phyloP scores from a whole-genome alignment of 805 yeast species.

The Debaryomyces hansenii region DNA sequence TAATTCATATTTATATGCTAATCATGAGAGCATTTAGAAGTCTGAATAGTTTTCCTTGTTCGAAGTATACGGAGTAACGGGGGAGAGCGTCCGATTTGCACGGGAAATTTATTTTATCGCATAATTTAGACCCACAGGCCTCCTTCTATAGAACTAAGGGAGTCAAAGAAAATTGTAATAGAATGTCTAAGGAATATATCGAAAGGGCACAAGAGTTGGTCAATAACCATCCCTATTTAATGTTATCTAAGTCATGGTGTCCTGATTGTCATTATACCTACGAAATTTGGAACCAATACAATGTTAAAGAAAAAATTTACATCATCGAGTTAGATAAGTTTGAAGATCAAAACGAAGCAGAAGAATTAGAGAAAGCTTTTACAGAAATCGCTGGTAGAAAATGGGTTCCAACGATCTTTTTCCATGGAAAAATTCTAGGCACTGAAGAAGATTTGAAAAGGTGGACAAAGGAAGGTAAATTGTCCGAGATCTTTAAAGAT shows the following conservation, averaged over 20 bases:
- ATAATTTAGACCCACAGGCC: no score
- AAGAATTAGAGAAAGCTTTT: constrained; percentile 53
- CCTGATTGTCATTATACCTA: constrained; percentile 73
- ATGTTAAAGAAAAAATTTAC: constrained; percentile 48
- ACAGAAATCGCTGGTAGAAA: constrained; percentile 56
- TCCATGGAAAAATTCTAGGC: constrained; percentile 59
- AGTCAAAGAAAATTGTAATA: neutral
- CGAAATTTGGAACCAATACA: constrained; percentile 52
- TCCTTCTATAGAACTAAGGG: no score
- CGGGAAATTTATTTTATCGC: no score
- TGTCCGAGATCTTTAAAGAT: constrained; percentile 33
- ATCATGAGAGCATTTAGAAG: no score
- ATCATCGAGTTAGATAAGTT: constrained; percentile 64
- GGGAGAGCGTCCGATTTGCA: no score
- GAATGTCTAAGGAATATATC: constrained; percentile 21
- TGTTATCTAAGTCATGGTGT: constrained; percentile 75
- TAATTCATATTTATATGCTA: no score
- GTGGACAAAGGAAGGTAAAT: constrained; percentile 33
- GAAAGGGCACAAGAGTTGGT: constrained; percentile 49
- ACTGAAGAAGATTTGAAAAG: constrained; percentile 49
- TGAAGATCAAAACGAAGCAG: constrained; percentile 48
- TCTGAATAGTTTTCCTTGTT: neutral
- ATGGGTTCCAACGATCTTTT: constrained; percentile 71
- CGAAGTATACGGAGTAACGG: no score
- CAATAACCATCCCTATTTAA: constrained; percentile 46